Conservation (phyloP, 2,329 filamentous ascomycete genomes). For the Arthrobotrys pseudoclavata region DNA sequence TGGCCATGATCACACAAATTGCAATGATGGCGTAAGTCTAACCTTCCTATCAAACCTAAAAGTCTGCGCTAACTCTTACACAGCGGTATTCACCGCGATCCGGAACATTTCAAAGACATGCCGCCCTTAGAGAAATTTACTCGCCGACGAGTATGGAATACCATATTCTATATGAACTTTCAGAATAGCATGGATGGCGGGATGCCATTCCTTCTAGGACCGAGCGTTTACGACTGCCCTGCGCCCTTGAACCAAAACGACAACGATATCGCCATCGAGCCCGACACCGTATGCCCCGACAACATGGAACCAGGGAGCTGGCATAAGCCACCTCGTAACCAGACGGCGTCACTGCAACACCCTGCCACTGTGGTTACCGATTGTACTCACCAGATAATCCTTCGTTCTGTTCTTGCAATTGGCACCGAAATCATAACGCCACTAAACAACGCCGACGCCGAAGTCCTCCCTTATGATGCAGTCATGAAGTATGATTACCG, state of each 20-base stretch:
- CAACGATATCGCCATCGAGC: conserved; percentile 31
- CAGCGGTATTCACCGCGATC: conserved; percentile 54
- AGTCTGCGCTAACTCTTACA: background rate
- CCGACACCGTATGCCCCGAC: background rate
- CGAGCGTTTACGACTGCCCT: conserved; percentile 53
- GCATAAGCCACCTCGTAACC: conserved; percentile 11
- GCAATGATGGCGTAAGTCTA: conserved; percentile 44
- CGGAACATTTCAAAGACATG: conserved; percentile 57
- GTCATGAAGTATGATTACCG: conserved; percentile 59
- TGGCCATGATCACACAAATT: conserved; percentile 56
- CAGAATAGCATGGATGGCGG: conserved; percentile 59
- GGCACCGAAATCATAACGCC: conserved; percentile 55
- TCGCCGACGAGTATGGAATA: conserved; percentile 52
- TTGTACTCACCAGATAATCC: conserved; percentile 54
- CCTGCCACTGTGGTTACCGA: conserved; percentile 43
- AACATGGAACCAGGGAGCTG: conserved; percentile 10
- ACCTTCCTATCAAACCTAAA: background rate
- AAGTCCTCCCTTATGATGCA: conserved; percentile 44
- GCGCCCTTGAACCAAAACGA: conserved; percentile 51
- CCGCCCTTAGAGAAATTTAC: conserved; percentile 42
- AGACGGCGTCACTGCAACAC: background rate
- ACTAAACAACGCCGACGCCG: conserved; percentile 43
- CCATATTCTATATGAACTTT: conserved; percentile 58
- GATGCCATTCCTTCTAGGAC: conserved; percentile 51
- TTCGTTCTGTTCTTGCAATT: conserved; percentile 42